Evolutionary conservation across 148 eudicot genomes (phyloP), one percentile per base, ranked within the genome.

Genomic region (Pharnaceum exiguum): DNA sequence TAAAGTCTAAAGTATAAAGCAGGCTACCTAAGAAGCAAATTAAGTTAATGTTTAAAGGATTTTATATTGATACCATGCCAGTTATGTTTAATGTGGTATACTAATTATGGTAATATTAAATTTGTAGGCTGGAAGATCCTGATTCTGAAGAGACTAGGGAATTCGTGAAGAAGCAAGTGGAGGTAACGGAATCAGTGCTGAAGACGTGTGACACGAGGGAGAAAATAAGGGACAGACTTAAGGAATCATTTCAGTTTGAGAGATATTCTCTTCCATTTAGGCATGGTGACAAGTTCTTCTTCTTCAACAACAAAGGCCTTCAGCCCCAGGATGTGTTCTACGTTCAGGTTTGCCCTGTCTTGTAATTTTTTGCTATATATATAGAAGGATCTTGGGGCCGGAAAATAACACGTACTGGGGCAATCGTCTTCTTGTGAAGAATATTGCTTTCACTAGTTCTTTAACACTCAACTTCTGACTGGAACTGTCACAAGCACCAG

Each of bases 241-340:
- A 80, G 13, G 66, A 77, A 37, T 71, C 78, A 10, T 88, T 69
- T 21, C 82, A 93, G 60, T 88, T 79, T 38, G 90, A 85, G 29
- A 84, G 83, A 28, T 93, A 81, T 63, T 38, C 45, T 16, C 75
- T 86, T 4, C 98, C 98, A 1, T 83, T 85, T 39, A 76, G 82
- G 62, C 81, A 73, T 22, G 90, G 79, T 10, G 46, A 81, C 7
- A 85, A 81, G 59, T 85, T 72, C 60, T 93, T 93, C 47, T 88
- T 79, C 75, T 88, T 75, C 66, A 86, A 85, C 24, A 93, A 93
- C 67, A 71, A 89, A 21, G 98, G 98, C 37, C 83, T 93, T 50
- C 90, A 85, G 38, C 83, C 94, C 10, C 86, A 81, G 25, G 75
- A 71, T 46, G 86, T 88, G 23, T 83, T 93, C 42, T 93, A 73